Conservation (phyloP, 73 alveolate genomes). For the Paramecium biaurelia region DNA sequence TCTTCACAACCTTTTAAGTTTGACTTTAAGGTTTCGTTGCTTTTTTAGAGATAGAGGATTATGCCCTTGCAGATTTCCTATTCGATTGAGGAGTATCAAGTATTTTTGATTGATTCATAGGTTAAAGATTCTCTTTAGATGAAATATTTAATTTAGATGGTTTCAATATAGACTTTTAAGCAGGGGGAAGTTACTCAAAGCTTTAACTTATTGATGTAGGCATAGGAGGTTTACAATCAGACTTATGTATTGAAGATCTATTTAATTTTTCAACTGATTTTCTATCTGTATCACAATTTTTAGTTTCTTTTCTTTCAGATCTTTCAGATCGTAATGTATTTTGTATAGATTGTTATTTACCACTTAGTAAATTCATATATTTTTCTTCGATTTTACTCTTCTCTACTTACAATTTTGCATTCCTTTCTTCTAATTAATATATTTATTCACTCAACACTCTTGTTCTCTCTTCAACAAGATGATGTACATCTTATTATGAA, state of each 20-base stretch:
- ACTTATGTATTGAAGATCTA: not conserved
- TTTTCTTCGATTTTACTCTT: conserved; percentile 39
- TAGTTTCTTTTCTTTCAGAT: not conserved
- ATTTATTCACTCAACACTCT: conserved; percentile 29
- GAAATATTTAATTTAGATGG: not conserved
- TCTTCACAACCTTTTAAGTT: not conserved
- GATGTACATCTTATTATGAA: not conserved
- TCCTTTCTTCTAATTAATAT: conserved; percentile 15
- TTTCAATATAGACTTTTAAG: not conserved
- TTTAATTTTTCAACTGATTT: not conserved
- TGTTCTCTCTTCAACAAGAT: conserved; percentile 27
- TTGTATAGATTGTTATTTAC: not conserved
- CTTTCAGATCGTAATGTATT: not conserved
- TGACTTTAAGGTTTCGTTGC: not conserved
- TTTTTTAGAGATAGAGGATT: not conserved
- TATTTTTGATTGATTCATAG: not conserved
- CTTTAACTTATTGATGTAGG: conserved; percentile 40
- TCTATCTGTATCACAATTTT: conserved; percentile 20
- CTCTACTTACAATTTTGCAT: conserved; percentile 36
- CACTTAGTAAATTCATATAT: not conserved
- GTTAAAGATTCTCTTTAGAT: conserved; percentile 12
- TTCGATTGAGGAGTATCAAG: not conserved
- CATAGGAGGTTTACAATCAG: conserved; percentile 33
- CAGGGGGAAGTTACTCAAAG: conserved; percentile 34
- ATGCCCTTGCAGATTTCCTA: conserved; percentile 3